Base-by-base conservation (phyloP, 345 rosid genomes). In the Brassica incana region DNA sequence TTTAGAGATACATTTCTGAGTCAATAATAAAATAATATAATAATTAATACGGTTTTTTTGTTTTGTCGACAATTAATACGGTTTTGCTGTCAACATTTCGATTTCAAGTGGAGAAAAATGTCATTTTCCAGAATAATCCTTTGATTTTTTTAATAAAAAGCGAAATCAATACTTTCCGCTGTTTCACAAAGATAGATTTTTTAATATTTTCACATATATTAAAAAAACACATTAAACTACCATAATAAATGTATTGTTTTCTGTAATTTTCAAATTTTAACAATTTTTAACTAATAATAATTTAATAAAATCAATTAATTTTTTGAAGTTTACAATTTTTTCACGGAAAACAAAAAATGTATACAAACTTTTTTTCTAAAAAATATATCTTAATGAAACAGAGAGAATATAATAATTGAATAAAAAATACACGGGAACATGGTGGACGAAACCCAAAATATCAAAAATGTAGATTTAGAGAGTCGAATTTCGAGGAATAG, bases 401-500 rank as follows among this genome's bases (percentile, higher is more conserved):
- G 23, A 20, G 23, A 0, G 0, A 20, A 3, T 27, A 27, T 27
- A 67, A 77, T 48, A 10, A 38, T 10, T 36, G 15, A 52, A 50
- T 60, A 33, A 20, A 20, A 32, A 73, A 33, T 50, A n/a, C 71
- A 63, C 62, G 61, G 69, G n/a, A n/a, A n/a, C n/a, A n/a, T n/a
- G n/a, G 69, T 33, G 33, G 43, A 75, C 83, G 75, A 75, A 80
- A 56, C 43, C 59, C 78, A 54, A 80, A 74, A 69, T 79, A 80
- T 80, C 71, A 76, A 80, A 61, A 79, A 50, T 68, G 69, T 68
- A 43, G 64, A 68, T 61, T 68, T 23, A 45, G 7, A 69, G 62
- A 35, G n/a, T n/a, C n/a, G n/a, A n/a, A n/a, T n/a, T n/a, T 74
- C 83, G 79, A 80, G 75, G 75, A 74, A 33, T 52, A 75, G 78